Evolutionary conservation across 2,329 filamentous ascomycete species (phyloP), one percentile per base, ranked within the genome.

Genomic region (Trichoderma harzianum): DNA sequence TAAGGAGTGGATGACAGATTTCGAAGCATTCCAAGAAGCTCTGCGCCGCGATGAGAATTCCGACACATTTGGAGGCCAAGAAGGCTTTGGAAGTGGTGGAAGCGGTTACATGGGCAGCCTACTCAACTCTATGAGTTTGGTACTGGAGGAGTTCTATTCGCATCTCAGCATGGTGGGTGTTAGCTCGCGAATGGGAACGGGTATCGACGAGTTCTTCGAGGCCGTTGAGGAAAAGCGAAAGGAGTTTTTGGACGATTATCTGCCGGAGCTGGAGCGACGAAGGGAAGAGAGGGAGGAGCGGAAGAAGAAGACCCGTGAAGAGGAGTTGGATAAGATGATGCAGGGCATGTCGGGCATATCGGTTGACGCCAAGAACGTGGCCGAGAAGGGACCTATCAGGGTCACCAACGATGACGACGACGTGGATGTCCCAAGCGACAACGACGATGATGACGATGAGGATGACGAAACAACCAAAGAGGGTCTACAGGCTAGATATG

Each of bases 1-100:
- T 1, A 96, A 95, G 83, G 94, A 98, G 79, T 99, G 97, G 96
- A 99, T 99, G 96, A 97, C 95, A 7, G 95, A 99, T 81, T 99
- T 98, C 78, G 96, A 99, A 75, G 90, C 93, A 1, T 99, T 99
- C 83, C 96, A 98, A 80, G 89, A 89, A 18, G 95, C 97, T 1
- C 85, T 99, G 60, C 88, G 89, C 63, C 84, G 89, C 30, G 96
- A 98, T 78, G 93, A 98, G 80, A 90, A 92, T 70, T 86, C 87
- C 8, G 94, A 94, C 60, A 90, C 89, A 0, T 92, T 94, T 78
- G 93, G 92, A 14, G 90, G 92, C 16, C 86, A 88, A 32, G 94
- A 94, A 75, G 91, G 89, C 11, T 86, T 87, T 55, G 88, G 88
- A 8, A 88, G 89, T 12, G 89, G 91, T 6, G 94, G 94, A 12